Evolutionary conservation across 2,329 filamentous ascomycete genomes (phyloP).

Genomic region (Xylariales sp.): DNA sequence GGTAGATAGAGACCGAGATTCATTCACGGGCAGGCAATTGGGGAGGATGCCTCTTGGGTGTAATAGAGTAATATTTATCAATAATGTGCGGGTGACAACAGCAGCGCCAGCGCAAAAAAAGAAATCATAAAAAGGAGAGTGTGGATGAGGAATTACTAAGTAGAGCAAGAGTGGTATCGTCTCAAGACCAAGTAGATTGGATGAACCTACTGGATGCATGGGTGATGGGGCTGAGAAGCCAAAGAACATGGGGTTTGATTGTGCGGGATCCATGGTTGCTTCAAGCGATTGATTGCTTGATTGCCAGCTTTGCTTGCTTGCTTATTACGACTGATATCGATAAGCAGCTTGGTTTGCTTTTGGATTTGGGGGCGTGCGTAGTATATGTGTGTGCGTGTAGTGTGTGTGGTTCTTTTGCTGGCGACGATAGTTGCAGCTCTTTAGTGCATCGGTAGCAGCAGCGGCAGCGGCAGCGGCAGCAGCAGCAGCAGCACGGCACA

Average conservation of each 20-base stretch:
- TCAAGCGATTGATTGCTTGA: slow-evolving; percentile 32
- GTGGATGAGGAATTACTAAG: not conserved
- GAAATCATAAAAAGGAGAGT: not conserved
- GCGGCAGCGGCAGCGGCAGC: not conserved
- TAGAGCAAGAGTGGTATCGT: not conserved
- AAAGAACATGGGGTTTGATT: slow-evolving; percentile 53
- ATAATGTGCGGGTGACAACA: not conserved
- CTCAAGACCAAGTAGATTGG: slow-evolving; percentile 10
- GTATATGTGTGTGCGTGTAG: too few relatives aligned
- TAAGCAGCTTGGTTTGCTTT: slow-evolving; percentile 22
- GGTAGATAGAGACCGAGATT: not conserved
- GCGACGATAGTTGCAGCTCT: not conserved
- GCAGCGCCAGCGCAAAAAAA: not conserved
- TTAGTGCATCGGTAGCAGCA: not conserved
- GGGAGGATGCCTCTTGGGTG: not conserved
- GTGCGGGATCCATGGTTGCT: slow-evolving; percentile 45
- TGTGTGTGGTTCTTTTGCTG: too few relatives aligned
- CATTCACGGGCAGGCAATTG: not conserved
- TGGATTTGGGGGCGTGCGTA: too few relatives aligned
- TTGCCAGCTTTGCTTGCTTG: too few relatives aligned
- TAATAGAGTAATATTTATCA: not conserved
- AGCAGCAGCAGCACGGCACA: too few relatives aligned
- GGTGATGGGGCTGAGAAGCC: slow-evolving; percentile 50
- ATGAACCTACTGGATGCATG: slow-evolving; percentile 46
- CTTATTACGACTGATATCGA: slow-evolving; percentile 17